Conservation (phyloP, 2,329 filamentous ascomycete genomes). For the Elsinoe ampelina region DNA sequence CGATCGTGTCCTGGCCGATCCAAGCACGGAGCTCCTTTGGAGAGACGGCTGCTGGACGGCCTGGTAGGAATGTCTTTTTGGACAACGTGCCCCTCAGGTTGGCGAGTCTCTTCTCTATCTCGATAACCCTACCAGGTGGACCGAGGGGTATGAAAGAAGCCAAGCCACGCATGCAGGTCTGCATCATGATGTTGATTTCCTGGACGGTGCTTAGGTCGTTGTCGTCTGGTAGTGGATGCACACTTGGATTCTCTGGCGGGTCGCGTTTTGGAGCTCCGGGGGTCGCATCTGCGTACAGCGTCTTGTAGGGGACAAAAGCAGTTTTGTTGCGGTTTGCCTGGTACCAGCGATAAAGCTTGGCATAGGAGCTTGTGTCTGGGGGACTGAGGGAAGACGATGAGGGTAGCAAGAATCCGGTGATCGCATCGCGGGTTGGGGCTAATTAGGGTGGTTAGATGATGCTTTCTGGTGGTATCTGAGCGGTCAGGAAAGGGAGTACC, state of each 20-base stretch:
- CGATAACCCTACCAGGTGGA: not conserved
- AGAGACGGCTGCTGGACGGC: not conserved
- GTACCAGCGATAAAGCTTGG: not conserved
- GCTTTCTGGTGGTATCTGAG: no score
- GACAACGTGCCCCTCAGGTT: not conserved
- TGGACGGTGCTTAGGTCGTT: not conserved
- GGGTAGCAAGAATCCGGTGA: no score
- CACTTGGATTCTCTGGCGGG: not conserved
- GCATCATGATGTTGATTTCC: no score
- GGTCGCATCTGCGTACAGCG: no score
- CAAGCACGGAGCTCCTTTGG: not conserved
- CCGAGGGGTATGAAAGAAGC: no score
- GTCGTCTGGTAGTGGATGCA: not conserved
- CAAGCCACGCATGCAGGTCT: no score
- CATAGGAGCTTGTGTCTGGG: not conserved
- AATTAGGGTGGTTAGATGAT: no score
- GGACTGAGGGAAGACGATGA: not conserved
- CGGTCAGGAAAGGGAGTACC: no score
- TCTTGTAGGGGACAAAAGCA: not conserved
- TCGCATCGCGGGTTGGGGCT: no score
- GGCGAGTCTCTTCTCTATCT: not conserved
- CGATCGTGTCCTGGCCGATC: not conserved
- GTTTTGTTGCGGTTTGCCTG: no score
- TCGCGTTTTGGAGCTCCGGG: no score
- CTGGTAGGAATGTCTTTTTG: not conserved